phyloP scores from a whole-genome alignment of 345 rosid genomes.

The Physaria fendleri region DNA sequence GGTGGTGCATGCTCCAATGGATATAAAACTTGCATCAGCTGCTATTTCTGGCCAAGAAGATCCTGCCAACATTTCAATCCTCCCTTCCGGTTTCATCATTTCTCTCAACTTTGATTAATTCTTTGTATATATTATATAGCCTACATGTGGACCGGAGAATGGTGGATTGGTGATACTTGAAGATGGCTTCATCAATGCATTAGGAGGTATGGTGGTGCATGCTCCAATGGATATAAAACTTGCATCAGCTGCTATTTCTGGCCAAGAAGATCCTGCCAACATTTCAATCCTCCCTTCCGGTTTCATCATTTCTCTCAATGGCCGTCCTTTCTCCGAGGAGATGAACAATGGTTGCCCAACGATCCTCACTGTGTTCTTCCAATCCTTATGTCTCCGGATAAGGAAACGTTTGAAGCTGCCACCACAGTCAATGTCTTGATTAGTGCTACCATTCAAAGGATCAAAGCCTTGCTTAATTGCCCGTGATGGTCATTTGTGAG shows the following conservation, averaged over 20 bases:
- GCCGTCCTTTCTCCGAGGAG: conserved; percentile 1
- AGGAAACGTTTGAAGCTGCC: too few species aligned
- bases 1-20: conserved; percentile 59
- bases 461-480: conserved; percentile 47
- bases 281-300: conserved; percentile 79
- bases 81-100: conserved; percentile 74
- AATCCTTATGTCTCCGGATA: conserved; percentile 53
- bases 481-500: conserved; percentile 12
- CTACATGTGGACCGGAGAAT: background rate
- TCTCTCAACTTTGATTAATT: conserved; percentile 14
- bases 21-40: conserved; percentile 30
- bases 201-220: conserved; percentile 49
- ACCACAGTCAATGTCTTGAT: conserved; percentile 52
- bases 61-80: conserved; percentile 38
- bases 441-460: conserved; percentile 50
- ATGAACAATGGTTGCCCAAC: background rate
- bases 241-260: conserved; percentile 33
- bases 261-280: conserved; percentile 30
- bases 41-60: conserved; percentile 38
- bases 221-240: conserved; percentile 49
- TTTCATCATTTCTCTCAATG: conserved; percentile 51
- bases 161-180: conserved; percentile 50
- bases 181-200: conserved; percentile 47
- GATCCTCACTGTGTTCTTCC: conserved; percentile 64
- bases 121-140: background rate